Evolutionary conservation across 129 eudicot species (phyloP), one percentile per base, ranked within the genome.

Genomic region (Pittosporum tobira): DNA sequence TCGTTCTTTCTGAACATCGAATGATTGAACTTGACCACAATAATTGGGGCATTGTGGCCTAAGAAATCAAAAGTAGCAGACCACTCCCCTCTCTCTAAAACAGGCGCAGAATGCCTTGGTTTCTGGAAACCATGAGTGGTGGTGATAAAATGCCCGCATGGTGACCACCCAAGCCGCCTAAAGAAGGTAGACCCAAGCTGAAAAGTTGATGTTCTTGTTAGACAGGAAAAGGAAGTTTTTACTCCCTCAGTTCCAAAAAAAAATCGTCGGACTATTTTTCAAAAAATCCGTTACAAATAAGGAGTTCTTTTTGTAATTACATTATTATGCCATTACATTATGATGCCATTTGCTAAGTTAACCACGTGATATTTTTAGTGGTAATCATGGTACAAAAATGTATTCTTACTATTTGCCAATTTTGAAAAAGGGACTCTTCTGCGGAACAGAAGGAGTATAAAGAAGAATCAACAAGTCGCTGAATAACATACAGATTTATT

Each of bases 101-200:
- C 99, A 53, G 99, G 99, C 56, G 99, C 99, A 47, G 99, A 84
- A 71, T 93, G 99, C 68, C 99, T 87, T 5, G 99, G 99, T 47
- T 93, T 93, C 64, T 93, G 99, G 59, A 83, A 93, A 36, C 99
- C 99, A 51, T 93, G 96, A 34, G 99, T 93, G 0, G 99, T 93
- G 27, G 99, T 84, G 62, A 93, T 79, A 63, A 87, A 93, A 77
- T 93, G 96, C 38, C 99, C 99, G 66, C 99, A 93, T 25, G 99
- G 99, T 11, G 99, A 93, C 99, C 99, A 93, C 46, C 95, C 99
- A n/a, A 93, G 96, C 73, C 99, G 83, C 73, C 99, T 84, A 70
- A 93, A 93, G 75, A 93, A 93, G 37, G 96, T 93, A 47, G 99
- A 93, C 34, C 99, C 99, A 68, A 93, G 88, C 99, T 93, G 93